phyloP scores from a whole-genome alignment of 2,329 filamentous ascomycete genomes.

The Aspergillus versicolor region DNA sequence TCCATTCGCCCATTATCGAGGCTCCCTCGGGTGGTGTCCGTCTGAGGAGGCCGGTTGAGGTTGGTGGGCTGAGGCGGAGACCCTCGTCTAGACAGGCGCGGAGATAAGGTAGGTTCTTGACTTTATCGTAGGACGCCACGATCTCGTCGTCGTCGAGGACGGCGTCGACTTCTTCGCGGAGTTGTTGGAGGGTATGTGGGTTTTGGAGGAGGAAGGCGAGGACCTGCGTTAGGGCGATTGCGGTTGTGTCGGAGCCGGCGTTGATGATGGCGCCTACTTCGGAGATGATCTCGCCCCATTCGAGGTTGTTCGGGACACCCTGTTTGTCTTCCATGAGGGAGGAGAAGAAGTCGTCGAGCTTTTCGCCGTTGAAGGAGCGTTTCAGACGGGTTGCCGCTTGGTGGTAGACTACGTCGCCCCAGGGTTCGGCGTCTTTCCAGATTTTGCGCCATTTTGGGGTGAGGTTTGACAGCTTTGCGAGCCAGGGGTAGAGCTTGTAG shows the following conservation, averaged over 20 bases:
- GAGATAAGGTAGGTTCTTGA: no score
- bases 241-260: constrained; percentile 52
- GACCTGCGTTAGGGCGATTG: constrained; percentile 52
- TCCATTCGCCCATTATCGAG: no score
- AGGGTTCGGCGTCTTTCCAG: constrained; percentile 44
- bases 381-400: constrained; percentile 35
- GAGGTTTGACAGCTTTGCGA: neutral
- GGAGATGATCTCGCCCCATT: constrained; percentile 58
- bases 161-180: constrained; percentile 46
- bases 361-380: constrained; percentile 45
- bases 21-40: no score
- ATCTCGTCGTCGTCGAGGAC: constrained; percentile 33
- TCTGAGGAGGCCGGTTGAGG: no score
- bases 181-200: constrained; percentile 35
- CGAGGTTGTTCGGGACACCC: constrained; percentile 43
- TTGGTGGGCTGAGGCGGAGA: no score
- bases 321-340: constrained; percentile 51
- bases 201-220: constrained; percentile 52
- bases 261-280: constrained; percentile 45
- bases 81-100: no score
- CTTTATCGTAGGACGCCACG: no score
- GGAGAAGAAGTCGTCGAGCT: constrained; percentile 58
- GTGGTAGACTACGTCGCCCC: constrained; percentile 49
- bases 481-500: neutral
- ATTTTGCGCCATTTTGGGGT: neutral